Evolutionary conservation across 148 eudicot species (phyloP), one percentile per base, ranked within the genome.

Genomic region (Camellia lanceoleosa): DNA sequence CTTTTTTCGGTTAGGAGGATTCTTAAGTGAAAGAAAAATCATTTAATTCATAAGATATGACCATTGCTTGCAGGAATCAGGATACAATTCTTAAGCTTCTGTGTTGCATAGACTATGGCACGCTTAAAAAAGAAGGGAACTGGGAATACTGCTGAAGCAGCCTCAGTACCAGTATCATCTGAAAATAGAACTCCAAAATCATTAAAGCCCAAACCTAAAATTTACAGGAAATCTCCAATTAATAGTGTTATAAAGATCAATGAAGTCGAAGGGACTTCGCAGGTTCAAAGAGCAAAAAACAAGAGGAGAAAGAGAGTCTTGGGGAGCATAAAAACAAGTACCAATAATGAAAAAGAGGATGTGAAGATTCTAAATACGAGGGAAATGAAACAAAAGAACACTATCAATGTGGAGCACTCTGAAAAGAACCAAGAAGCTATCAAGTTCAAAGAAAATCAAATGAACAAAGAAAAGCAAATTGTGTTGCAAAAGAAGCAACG

Each of bases 171-270:
- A 49, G 52, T 49, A 49, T 49, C 52, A 49, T 49, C 52, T 18
- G 80, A 79, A 41, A 77, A 82, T 64, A 79, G 84, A 77, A 82
- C 79, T 60, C 85, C 79, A 6, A 70, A 72, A 49, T 56, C 82
- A 42, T 80, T 91, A 71, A 87, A 82, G 82, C 86, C 81, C 18
- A 81, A 82, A 67, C 77, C 52, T 10, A 86, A 78, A 77, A 70
- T 55, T 69, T 49, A 60, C 71, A 87, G 83, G 81, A 88, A 75
- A 73, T 20, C 82, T 5, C 55, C 18, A 19, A 51, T 11, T 70
- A 13, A 70, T 69, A 20, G 20, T 69, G 2, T 69, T 44, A 49
- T 69, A 16, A 46, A 69, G 44, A 44, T 44, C 54, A 44, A 69
- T 44, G 16, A 69, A 44, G 15, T 69, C 68, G 30, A 56, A 56